Evolutionary conservation across 139 green algal species (phyloP).

Genomic region (Chlamydomonas sphaeroides): DNA sequence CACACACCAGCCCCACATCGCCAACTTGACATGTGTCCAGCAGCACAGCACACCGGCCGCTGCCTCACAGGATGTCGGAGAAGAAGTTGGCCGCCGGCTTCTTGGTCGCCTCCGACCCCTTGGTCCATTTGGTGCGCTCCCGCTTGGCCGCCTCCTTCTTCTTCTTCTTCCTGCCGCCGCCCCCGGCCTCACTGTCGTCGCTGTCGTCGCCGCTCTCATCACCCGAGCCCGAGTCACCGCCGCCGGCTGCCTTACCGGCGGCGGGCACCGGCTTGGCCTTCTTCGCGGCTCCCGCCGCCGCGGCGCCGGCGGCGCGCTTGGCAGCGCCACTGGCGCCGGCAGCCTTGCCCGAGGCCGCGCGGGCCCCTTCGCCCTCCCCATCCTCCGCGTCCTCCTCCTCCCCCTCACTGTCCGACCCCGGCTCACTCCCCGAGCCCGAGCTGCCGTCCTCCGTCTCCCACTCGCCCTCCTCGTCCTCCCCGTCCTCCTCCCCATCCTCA

Average conservation of each 20-base stretch:
- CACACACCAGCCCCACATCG: too few species aligned
- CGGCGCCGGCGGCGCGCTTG: not conserved
- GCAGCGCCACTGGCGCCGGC: too few species aligned
- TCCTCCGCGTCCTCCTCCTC: not conserved
- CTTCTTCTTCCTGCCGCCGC: constrained; percentile 45
- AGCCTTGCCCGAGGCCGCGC: not conserved
- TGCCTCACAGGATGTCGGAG: constrained; percentile 53
- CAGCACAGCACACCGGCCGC: too few species aligned
- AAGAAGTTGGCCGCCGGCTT: constrained; percentile 54
- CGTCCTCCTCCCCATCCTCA: not conserved
- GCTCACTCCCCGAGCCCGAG: too few species aligned
- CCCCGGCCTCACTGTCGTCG: constrained; percentile 10
- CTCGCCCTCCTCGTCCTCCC: constrained; percentile 9
- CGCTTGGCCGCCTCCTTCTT: constrained; percentile 46
- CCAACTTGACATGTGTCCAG: too few species aligned
- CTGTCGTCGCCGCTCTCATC: constrained; percentile 1
- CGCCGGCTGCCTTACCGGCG: not conserved
- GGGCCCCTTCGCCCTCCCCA: not conserved
- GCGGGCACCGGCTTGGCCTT: not conserved
- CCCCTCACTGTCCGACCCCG: not conserved
- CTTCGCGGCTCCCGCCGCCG: too few species aligned
- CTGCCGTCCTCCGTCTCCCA: not conserved
- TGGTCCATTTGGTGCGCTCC: constrained; percentile 53
- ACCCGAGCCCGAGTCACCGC: too few species aligned
- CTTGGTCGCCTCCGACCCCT: constrained; percentile 34